Evolutionary conservation across 176 grass and related monocot species (phyloP).

Genomic region (Juncus effusus): DNA sequence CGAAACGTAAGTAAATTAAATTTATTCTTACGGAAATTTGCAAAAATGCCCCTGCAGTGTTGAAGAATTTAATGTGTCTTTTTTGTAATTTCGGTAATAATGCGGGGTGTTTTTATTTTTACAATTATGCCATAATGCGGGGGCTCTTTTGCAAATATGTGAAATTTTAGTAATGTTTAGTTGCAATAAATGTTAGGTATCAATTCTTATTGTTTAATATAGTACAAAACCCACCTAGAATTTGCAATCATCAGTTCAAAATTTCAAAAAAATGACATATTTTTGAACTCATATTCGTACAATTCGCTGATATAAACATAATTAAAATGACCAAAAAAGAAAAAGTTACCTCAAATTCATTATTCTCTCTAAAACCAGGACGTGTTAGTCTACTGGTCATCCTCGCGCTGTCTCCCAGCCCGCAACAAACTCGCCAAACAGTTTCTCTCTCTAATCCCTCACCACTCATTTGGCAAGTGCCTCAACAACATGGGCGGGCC

Average conservation of each 20-base stretch:
- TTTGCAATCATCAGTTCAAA: too few species aligned
- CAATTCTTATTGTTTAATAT: too few species aligned
- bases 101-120: not conserved
- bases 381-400: conserved; percentile 88
- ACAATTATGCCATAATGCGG: not conserved
- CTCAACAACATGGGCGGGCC: conserved; percentile 80
- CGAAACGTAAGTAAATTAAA: conserved; percentile 53
- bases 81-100: conserved; percentile 6
- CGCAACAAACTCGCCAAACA: conserved; percentile 60
- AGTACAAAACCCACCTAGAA: too few species aligned
- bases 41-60: conserved; percentile 7
- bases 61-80: not conserved
- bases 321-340: not conserved
- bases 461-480: conserved; percentile 89
- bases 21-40: too few species aligned
- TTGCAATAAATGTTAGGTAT: too few species aligned
- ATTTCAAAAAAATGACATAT: not conserved
- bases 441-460: conserved; percentile 54
- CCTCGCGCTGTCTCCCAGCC: conserved; percentile 73
- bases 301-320: not conserved
- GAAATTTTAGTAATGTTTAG: too few species aligned
- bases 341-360: not conserved
- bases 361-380: conserved; percentile 49
- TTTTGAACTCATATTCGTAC: not conserved
- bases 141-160: too few species aligned